Percentiles rank a stretch among this genome's conserved stretches.
These are phyloP conservation scores for Neopestalotiopsis sp. DNA, from an alignment of 2,329 filamentous ascomycete species.

Conservation along the genomic window DNA sequence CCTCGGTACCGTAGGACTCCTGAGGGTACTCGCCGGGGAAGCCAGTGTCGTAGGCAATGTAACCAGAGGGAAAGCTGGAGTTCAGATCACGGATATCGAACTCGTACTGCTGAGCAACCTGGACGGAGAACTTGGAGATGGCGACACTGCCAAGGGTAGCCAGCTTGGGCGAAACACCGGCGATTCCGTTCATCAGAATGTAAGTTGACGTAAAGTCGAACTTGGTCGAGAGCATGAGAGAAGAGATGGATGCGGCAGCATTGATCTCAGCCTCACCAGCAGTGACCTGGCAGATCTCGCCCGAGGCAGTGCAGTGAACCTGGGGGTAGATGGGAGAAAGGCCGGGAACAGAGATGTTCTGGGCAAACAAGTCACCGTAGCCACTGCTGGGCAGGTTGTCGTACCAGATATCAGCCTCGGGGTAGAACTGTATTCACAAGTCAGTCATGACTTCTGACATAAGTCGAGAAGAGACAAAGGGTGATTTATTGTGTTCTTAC, in stretches of 20 bases:
- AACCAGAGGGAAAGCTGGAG: conserved; percentile 67
- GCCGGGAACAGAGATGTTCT: conserved; percentile 16
- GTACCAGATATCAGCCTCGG: conserved; percentile 17
- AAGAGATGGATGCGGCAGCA: conserved; percentile 68
- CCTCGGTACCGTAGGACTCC: conserved; percentile 70
- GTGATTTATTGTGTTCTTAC: neutral
- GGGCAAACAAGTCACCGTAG: conserved; percentile 13
- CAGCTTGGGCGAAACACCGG: conserved; percentile 72
- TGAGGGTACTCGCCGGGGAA: conserved; percentile 61
- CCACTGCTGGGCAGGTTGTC: conserved; percentile 17
- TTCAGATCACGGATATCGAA: conserved; percentile 74
- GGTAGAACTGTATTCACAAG: conserved; percentile 10
- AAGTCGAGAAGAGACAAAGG: neutral
- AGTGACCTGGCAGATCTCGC: conserved; percentile 70
- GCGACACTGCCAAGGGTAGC: conserved; percentile 71
- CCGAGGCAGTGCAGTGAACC: conserved; percentile 66
- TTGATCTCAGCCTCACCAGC: conserved; percentile 77
- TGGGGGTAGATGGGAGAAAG: conserved; percentile 52
- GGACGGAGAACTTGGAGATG: conserved; percentile 72
- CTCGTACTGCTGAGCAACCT: conserved; percentile 78
- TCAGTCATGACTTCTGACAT: neutral
- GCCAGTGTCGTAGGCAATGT: conserved; percentile 67
- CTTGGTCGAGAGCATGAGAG: conserved; percentile 62
- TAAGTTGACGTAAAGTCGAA: conserved; percentile 73
- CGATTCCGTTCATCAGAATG: conserved; percentile 75